Percentiles rank a stretch among this genome's conserved stretches.
These are phyloP conservation scores for Quercus rubra DNA, from an alignment of 306 rosid genomes.

Conservation along the genomic window DNA sequence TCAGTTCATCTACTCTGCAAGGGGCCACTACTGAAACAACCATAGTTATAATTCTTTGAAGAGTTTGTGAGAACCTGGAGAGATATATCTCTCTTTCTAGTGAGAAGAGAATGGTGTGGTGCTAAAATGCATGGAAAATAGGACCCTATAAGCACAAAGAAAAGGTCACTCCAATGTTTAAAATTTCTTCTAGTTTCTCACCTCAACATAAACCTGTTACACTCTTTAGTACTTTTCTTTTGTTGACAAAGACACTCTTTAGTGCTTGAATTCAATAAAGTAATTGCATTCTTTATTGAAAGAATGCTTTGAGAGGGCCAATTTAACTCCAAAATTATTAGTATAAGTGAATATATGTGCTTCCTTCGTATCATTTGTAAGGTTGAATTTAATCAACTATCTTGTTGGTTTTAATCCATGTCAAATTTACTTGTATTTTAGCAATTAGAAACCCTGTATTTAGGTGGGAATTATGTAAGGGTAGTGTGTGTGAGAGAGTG, in stretches of 20 bases:
- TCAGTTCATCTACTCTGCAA: slow-evolving; percentile 16
- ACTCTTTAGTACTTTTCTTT: background rate
- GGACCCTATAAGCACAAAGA: background rate
- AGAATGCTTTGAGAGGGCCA: background rate
- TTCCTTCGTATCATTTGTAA: background rate
- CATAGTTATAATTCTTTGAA: slow-evolving; percentile 25
- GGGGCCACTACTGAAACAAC: slow-evolving; percentile 16
- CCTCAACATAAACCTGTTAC: background rate
- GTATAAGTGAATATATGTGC: background rate
- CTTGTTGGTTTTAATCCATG: too few species aligned
- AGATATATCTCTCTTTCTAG: background rate
- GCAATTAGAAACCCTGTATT: too few species aligned
- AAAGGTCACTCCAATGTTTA: background rate
- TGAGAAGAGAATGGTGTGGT: background rate
- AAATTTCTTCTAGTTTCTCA: background rate
- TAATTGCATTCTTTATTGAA: too few species aligned
- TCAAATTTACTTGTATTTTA: too few species aligned
- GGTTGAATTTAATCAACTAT: too few species aligned
- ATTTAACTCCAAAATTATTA: background rate
- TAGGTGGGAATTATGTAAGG: too few species aligned
- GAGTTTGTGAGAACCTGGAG: slow-evolving; percentile 47
- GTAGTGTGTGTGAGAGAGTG: too few species aligned
- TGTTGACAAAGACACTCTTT: too few species aligned
- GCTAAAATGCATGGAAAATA: background rate
- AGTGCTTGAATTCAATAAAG: background rate